Evolutionary conservation across 2,329 filamentous ascomycete genomes (phyloP).

Genomic region (Tolypocladium tropicale): DNA sequence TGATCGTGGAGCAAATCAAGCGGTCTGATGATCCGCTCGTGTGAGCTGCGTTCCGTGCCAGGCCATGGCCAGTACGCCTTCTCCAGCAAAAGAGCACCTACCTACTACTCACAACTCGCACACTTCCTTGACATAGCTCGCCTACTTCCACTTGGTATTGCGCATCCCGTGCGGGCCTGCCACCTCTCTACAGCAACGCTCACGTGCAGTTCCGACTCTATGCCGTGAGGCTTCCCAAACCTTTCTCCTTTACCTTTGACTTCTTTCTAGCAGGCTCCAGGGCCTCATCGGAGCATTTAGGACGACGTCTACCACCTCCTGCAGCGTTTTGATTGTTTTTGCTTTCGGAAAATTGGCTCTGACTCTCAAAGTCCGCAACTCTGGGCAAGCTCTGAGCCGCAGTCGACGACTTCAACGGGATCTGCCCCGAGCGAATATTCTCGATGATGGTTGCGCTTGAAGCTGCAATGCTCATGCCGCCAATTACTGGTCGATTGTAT

Average conservation of each 20-base stretch:
- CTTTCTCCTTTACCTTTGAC: not conserved
- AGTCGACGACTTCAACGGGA: conserved; percentile 4
- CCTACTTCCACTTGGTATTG: not conserved
- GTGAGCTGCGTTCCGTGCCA: not conserved
- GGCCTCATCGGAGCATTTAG: not conserved
- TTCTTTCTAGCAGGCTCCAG: conserved; percentile 3
- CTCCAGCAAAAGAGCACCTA: not conserved
- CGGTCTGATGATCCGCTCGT: not conserved
- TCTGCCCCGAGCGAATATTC: conserved; percentile 15
- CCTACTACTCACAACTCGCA: not conserved
- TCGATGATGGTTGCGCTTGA: conserved; percentile 11
- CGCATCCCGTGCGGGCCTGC: not conserved
- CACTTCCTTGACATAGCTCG: not conserved
- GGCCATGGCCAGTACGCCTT: no score
- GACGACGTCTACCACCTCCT: not conserved
- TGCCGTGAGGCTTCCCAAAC: not conserved
- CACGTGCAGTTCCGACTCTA: not conserved
- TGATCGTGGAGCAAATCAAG: not conserved
- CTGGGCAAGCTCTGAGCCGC: conserved; percentile 11
- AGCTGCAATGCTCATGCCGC: conserved; percentile 2
- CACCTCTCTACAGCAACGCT: not conserved
- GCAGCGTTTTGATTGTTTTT: not conserved
- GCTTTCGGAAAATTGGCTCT: conserved; percentile 1
- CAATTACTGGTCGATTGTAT: conserved; percentile 12
- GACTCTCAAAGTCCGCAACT: conserved; percentile 15